Evolutionary conservation across 352 stramenopile species (phyloP), one percentile per base, ranked within the genome.

Genomic region (Globisporangium abappressorium): DNA sequence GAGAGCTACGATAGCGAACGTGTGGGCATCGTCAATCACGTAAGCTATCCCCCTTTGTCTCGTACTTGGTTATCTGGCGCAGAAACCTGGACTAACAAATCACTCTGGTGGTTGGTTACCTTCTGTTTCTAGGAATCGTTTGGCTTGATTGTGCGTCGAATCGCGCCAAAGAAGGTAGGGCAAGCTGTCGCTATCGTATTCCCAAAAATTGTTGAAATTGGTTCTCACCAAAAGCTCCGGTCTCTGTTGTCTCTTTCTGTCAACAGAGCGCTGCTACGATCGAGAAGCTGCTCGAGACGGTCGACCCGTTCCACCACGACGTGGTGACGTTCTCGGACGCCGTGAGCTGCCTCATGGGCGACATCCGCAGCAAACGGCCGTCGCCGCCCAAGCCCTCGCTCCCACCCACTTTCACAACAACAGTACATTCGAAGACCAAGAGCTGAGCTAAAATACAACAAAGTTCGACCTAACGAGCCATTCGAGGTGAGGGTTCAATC

Each of bases 251-350:
- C 14, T 46, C 12, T 46, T 46, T 20, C 9, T 46, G 3, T 20
- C 5, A 18, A 46, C 4, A 46, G 77, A 64, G 71, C 8, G 72
- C 85, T n/a, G 70, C 64, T 8, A 68, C 73, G 33, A 65, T 90
- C 22, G 71, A 75, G 47, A 72, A 64, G 11, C 67, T 94, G 7
- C 22, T 94, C 2, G 74, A 84, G 22, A 72, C 67, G 7, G 70
- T 91, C 33, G 86, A 94, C 65, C 86, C 86, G 4, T 86, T 84
- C 28, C 70, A 81, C 28, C 80, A 92, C 72, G 79, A 93, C 64
- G 73, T 83, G n/a, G 72, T 94, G 57, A 94, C 83, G 4, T 95
- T 93, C 68, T 91, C 81, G 6, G 84, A 94, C 55, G 73, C 77
- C 56, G 77, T 68, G 41, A 78, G 69, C 49, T 73, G 68, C 15